phyloP scores from a whole-genome alignment of 768 basidiomycete species.

The Lactarius pseudohatsudake region DNA sequence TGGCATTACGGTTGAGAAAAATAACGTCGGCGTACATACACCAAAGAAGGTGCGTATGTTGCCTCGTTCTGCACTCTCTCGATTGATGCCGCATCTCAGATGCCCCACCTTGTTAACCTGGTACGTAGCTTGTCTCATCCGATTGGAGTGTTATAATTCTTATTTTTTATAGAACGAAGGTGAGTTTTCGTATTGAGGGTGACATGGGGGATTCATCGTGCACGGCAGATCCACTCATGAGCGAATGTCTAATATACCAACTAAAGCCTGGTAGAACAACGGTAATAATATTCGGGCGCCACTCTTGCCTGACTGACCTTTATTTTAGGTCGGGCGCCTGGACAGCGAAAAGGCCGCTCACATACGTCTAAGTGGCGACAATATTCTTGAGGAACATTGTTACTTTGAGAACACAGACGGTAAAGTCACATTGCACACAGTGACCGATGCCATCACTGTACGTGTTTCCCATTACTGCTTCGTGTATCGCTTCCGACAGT shows the following conservation, averaged over 20 bases:
- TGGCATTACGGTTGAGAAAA: constrained; percentile 97
- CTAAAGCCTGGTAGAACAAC: constrained; percentile 82
- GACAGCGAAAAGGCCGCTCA: constrained; percentile 80
- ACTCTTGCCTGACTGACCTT: constrained; percentile 18
- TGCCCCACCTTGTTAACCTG: constrained; percentile 92
- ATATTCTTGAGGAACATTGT: constrained; percentile 92
- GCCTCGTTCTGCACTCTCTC: neutral
- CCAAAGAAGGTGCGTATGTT: constrained; percentile 73
- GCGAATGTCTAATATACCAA: constrained; percentile 92
- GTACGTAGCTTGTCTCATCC: constrained; percentile 46
- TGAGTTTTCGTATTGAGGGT: constrained; percentile 12
- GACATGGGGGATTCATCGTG: constrained; percentile 4
- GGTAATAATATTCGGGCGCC: constrained; percentile 41
- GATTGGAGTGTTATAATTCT: neutral
- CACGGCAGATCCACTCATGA: constrained; percentile 85
- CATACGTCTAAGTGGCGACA: constrained; percentile 89
- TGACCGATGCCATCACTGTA: constrained; percentile 82
- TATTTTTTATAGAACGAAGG: constrained; percentile 28
- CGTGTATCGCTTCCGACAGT: constrained; percentile 23
- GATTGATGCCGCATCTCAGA: constrained; percentile 44
- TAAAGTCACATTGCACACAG: constrained; percentile 76
- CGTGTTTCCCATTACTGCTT: constrained; percentile 33
- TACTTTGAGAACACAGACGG: constrained; percentile 85
- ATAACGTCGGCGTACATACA: constrained; percentile 94
- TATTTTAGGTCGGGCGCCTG: constrained; percentile 73